These are phyloP conservation scores for Trichophyton mentagrophytes DNA, from an alignment of 2,329 filamentous ascomycete species.

Conservation along the genomic window DNA sequence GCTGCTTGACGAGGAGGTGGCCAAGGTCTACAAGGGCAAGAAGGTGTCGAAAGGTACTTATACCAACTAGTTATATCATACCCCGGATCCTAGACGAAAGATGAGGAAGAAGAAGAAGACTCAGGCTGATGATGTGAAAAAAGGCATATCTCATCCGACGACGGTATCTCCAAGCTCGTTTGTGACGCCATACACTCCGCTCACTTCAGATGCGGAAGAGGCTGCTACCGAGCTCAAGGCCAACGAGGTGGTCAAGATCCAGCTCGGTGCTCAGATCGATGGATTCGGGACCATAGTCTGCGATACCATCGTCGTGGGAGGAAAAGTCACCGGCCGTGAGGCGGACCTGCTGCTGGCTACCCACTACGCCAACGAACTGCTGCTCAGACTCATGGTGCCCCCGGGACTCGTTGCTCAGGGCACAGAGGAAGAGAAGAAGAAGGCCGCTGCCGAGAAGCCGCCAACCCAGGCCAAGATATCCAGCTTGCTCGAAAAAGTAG, in stretches of 20 bases:
- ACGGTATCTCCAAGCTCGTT: conserved; percentile 89
- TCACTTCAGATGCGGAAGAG: conserved; percentile 76
- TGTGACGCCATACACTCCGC: conserved; percentile 91
- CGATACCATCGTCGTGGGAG: conserved; percentile 70
- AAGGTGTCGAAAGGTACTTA: conserved; percentile 74
- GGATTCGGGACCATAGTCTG: conserved; percentile 94
- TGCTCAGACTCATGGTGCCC: conserved; percentile 80
- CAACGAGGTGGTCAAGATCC: conserved; percentile 87
- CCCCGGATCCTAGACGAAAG: too few species aligned
- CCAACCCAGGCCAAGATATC: conserved; percentile 80
- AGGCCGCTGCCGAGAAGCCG: conserved; percentile 69
- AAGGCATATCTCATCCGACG: conserved; percentile 82
- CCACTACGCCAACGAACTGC: conserved; percentile 88
- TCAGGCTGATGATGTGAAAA: not conserved
- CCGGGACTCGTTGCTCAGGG: conserved; percentile 73
- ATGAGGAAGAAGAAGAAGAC: not conserved
- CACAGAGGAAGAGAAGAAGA: conserved; percentile 89
- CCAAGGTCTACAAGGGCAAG: conserved; percentile 97
- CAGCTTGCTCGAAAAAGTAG: conserved; percentile 76
- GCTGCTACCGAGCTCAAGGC: conserved; percentile 66
- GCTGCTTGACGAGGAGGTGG: conserved; percentile 81
- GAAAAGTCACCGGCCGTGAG: conserved; percentile 57
- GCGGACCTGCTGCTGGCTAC: conserved; percentile 85
- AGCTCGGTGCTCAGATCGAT: conserved; percentile 97
- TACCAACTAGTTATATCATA: too few species aligned